phyloP scores from a whole-genome alignment of 495 filamentous ascomycete genomes.

The Letharia lupina region DNA sequence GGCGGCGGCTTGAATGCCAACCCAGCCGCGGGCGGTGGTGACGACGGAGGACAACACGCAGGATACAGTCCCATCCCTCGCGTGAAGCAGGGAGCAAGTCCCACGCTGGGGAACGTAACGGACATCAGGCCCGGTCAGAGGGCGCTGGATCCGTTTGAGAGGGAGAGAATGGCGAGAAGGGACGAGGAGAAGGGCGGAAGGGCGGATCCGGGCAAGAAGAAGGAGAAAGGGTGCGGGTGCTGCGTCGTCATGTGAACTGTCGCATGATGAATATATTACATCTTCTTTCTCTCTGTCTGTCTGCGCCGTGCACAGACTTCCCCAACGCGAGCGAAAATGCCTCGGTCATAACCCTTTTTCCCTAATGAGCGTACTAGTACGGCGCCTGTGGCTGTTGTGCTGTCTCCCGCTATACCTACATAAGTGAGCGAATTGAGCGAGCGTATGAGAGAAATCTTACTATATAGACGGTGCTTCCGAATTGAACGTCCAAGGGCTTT shows the following conservation, averaged over 20 bases:
- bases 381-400: too few species aligned
- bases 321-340: too few species aligned
- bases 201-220: conserved; percentile 25
- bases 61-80: conserved; percentile 48
- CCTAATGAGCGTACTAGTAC: too few species aligned
- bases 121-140: conserved; percentile 25
- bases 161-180: conserved; percentile 11
- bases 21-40: conserved; percentile 27
- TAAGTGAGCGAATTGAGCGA: too few species aligned
- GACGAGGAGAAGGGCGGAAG: conserved; percentile 7
- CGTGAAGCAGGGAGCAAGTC: conserved; percentile 36
- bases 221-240: conserved; percentile 43
- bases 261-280: too few species aligned
- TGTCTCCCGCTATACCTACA: too few species aligned
- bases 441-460: too few species aligned
- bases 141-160: conserved; percentile 18
- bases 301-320: too few species aligned
- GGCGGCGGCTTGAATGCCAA: not conserved
- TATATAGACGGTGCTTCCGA: too few species aligned
- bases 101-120: conserved; percentile 32
- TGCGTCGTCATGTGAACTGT: conserved; percentile 43
- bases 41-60: conserved; percentile 10
- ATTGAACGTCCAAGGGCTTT: too few species aligned
- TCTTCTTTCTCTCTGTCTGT: too few species aligned
- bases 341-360: too few species aligned